These are phyloP conservation scores for Chamaecyparis obtusa DNA, from an alignment of 75 land plant species.

Conservation along the genomic window DNA sequence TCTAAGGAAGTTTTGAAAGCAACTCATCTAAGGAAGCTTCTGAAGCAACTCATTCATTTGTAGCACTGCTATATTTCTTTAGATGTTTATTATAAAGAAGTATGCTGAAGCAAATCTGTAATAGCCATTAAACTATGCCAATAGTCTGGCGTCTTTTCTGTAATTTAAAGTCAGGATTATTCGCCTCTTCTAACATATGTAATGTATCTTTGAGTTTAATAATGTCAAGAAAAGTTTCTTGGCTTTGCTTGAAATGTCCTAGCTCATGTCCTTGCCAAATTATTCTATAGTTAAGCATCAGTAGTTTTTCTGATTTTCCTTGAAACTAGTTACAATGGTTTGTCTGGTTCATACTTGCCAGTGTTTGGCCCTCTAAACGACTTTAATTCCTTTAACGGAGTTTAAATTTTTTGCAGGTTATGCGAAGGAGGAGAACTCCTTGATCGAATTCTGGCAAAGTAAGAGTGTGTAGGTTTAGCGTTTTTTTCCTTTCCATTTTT, in stretches of 20 bases:
- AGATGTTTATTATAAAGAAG: neutral
- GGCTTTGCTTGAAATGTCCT: neutral
- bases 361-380: neutral
- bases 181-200: neutral
- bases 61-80: neutral
- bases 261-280: neutral
- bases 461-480: conserved; percentile 20
- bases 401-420: conserved; percentile 46
- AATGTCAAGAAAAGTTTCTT: neutral
- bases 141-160: neutral
- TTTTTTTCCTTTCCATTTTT: neutral
- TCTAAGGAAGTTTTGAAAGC: neutral
- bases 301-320: neutral
- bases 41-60: neutral
- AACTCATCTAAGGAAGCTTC: neutral
- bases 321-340: neutral
- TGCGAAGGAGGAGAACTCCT: conserved; percentile 98
- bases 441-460: conserved; percentile 92
- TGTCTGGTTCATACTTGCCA: neutral
- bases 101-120: neutral
- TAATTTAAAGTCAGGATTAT: neutral
- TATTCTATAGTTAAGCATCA: neutral
- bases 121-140: neutral
- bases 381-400: neutral
- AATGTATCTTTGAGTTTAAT: neutral